Evolutionary conservation across 2,329 filamentous ascomycete genomes (phyloP), one percentile per base, ranked within the genome.

Genomic region (Huntiella savannae): DNA sequence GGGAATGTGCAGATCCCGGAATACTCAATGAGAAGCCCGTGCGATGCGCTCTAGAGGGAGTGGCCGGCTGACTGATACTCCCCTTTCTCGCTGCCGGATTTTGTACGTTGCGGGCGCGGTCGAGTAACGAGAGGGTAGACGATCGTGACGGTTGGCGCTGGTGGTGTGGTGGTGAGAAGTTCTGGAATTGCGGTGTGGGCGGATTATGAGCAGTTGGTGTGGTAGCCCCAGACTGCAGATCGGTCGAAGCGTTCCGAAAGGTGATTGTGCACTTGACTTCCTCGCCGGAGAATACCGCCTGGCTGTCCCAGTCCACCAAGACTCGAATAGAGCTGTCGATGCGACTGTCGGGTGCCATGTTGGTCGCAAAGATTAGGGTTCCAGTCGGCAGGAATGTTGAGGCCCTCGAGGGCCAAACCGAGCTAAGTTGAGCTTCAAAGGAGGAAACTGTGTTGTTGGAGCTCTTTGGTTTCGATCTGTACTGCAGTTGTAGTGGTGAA

Each of bases 231-330:
- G 48, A 47, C 15, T 37, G 41, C 13, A 40, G 28, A 35, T 63
- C 64, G 43, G 71, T 58, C 37, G 75, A 70, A 52, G 87, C 72
- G 60, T 98, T 98, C 64, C 82, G 88, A 66, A 98, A 98, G 43
- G 84, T 95, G 61, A 98, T 93, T 54, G 79, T 86, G 64, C 91
- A 96, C 65, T 87, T 83, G 58, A 96, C 75, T 58, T 94, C 82
- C 68, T 98, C 91, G 62, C 91, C 91, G 48, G 91, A 84, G 64
- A 96, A 98, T 56, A 98, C 84, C 51, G 83, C 87, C 61, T 88
- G 79, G 59, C 93, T 83, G 61, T 85, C 81, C 82, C 88, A 98
- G 65, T 80, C 79, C 62, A 98, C 84, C 61, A 88, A 94, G 63
- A 95, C 88, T 62, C 87, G 82, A 60, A 98, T 85, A 13, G 48